A percentile compares a stretch with the other conserved stretches of the same genome.
phyloP scores from a whole-genome alignment of 352 stramenopile species.

The Thalassiosira hispida region DNA sequence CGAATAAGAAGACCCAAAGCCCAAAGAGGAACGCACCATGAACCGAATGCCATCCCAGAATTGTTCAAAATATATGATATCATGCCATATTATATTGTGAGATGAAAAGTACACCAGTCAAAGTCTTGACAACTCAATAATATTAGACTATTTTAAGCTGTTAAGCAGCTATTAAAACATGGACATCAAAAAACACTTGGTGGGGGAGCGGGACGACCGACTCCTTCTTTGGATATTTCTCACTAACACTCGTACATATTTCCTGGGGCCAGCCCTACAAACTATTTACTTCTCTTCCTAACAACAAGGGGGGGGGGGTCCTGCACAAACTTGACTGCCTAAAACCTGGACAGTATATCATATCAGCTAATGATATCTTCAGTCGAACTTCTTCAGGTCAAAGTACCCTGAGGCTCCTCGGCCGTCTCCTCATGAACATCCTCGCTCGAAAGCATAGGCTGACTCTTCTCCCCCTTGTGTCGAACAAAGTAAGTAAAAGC shows the following conservation, averaged over 20 bases:
- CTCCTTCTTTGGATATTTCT: neutral
- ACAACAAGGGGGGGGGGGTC: neutral
- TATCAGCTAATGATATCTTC: neutral
- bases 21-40: no score
- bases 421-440: neutral
- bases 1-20: no score
- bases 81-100: neutral
- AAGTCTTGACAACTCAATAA: slow-evolving; percentile 1
- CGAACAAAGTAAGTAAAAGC: slow-evolving; percentile 55
- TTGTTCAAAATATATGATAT: no score
- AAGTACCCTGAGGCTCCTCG: neutral
- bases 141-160: neutral
- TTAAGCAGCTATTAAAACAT: slow-evolving; percentile 9
- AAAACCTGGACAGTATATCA: neutral
- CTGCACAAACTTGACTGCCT: neutral
- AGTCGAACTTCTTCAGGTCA: neutral
- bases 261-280: neutral
- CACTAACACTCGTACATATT: neutral
- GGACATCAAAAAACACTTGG: neutral
- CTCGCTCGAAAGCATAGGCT: slow-evolving; percentile 2
- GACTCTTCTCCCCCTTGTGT: slow-evolving; percentile 33
- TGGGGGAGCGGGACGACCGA: neutral
- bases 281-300: neutral
- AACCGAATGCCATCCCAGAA: no score
- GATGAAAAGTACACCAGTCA: neutral